Evolutionary conservation across 495 filamentous ascomycete genomes (phyloP).

Genomic region (Beverwykella pulmonaria): DNA sequence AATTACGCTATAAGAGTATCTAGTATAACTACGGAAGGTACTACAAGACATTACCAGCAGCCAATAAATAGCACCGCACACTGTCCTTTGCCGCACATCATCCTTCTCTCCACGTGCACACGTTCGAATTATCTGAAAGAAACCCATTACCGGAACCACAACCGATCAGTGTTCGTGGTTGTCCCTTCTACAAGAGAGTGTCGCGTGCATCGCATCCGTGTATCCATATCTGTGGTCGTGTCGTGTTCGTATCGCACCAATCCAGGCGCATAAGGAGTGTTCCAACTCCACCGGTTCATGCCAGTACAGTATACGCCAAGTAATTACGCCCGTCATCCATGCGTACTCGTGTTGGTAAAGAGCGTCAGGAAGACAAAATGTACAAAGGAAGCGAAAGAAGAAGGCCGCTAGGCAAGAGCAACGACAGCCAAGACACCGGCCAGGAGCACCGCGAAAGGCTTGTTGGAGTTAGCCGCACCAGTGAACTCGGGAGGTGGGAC

Average conservation of each 20-base stretch:
- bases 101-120: background rate
- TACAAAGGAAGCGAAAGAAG: conserved; percentile 4
- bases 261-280: background rate
- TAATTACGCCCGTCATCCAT: background rate
- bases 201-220: background rate
- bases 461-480: conserved; percentile 31
- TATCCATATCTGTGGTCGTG: background rate
- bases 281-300: conserved; percentile 1
- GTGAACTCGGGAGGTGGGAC: conserved; percentile 27
- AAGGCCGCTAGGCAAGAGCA: conserved; percentile 19
- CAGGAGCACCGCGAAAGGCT: conserved; percentile 30
- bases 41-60: background rate
- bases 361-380: conserved; percentile 17
- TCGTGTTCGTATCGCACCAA: background rate
- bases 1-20: background rate
- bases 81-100: background rate
- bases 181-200: too few species aligned
- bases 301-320: background rate
- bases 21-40: background rate
- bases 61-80: background rate
- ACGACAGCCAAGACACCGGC: conserved; percentile 32
- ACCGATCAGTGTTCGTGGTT: too few species aligned
- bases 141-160: too few species aligned
- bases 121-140: too few species aligned
- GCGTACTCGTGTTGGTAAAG: background rate